phyloP scores from a whole-genome alignment of 306 rosid species.

The Senna siamea region DNA sequence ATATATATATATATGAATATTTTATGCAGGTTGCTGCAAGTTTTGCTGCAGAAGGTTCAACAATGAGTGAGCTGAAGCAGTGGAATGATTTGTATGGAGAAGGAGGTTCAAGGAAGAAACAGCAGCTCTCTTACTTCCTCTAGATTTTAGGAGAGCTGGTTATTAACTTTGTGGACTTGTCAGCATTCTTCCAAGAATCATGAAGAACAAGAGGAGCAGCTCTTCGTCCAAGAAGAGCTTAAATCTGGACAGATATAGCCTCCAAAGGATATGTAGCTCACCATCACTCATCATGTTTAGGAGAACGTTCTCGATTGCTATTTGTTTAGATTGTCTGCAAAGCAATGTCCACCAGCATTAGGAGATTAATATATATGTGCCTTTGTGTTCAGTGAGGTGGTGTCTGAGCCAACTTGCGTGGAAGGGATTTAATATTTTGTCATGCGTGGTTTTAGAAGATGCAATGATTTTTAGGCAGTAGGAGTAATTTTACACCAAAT shows the following conservation, averaged over 20 bases:
- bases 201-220: slow-evolving; percentile 29
- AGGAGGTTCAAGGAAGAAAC: slow-evolving; percentile 85
- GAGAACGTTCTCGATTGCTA: slow-evolving; percentile 37
- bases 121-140: slow-evolving; percentile 76
- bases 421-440: slow-evolving; percentile 38
- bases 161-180: slow-evolving; percentile 14
- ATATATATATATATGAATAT: too few relatives aligned
- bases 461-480: slow-evolving; percentile 44
- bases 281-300: slow-evolving; percentile 30
- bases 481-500: slow-evolving; percentile 34
- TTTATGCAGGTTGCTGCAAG: slow-evolving; percentile 70
- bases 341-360: slow-evolving; percentile 29
- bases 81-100: slow-evolving; percentile 83
- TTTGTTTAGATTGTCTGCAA: slow-evolving; percentile 31
- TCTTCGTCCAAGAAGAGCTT: slow-evolving; percentile 34
- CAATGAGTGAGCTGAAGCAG: slow-evolving; percentile 73
- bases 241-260: background rate
- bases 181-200: slow-evolving; percentile 37
- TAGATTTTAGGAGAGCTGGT: slow-evolving; percentile 36
- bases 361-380: background rate
- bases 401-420: background rate
- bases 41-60: slow-evolving; percentile 72
- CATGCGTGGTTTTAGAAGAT: slow-evolving; percentile 46
- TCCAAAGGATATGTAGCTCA: background rate
- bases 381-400: background rate